Evolutionary conservation across 2,329 filamentous ascomycete genomes (phyloP), one percentile per base, ranked within the genome.

Genomic region (Sphaceloma murrayae): DNA sequence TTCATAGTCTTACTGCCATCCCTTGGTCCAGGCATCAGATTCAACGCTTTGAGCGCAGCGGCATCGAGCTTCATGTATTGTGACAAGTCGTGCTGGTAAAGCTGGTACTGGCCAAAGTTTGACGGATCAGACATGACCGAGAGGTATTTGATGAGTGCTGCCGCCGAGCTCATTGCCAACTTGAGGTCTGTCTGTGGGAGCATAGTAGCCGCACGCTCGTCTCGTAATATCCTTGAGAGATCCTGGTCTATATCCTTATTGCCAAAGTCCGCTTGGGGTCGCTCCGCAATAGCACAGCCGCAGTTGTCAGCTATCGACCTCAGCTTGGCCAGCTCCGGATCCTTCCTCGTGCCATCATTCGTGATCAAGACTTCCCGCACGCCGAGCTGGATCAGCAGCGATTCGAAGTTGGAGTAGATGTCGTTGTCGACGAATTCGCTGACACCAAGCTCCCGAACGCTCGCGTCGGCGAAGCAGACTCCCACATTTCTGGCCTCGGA

Each of bases 371-470:
- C 95, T 62, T 98, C 91, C 59, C 87, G 91, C 14, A 95, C 86
- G 4, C 91, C 91, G 2, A 98, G 77, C 60, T 98, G 93, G 53
- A 98, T 98, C 43, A 98, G 76, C 13, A 98, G 73, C 2, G 88
- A 87, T 66, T 98, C 91, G 53, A 98, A 93, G 62, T 98, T 98
- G 43, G 89, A 96, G 67, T 93, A 98, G 7, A 95, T 72, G 59
- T 98, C 91, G 58, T 96, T 98, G 70, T 98, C 91, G n/a, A 94
- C 75, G 53, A 98, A 98, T 60, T 98, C 93, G 69, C 85, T 94
- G 44, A 98, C 87, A 6, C 91, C 91, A 2, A 98, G 74, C 67
- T 98, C 91, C 42, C 91, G 76, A 18, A 96, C 89, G 53, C 86
- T 95, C 1, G 93, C 91, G 68, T 98, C 91, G 5, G 91, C 93